Percentiles rank a stretch among this genome's conserved stretches.
phyloP scores from a whole-genome alignment of 345 rosid genomes.

The Litchi chinensis region DNA sequence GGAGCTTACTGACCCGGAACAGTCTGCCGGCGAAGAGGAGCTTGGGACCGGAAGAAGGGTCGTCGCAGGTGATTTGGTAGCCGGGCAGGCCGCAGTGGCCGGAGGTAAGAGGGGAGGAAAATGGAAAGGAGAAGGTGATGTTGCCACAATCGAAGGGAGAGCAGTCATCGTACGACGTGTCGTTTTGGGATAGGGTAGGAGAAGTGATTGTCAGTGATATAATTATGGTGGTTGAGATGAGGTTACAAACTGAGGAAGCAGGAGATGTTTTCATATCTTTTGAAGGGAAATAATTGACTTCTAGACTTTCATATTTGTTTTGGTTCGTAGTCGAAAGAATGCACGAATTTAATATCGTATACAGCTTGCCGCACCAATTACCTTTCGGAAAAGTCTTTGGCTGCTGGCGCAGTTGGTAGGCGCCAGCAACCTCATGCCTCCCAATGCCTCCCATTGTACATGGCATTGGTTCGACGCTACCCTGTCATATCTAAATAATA shows the following conservation, averaged over 20 bases:
- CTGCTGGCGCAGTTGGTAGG: no score
- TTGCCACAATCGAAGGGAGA: conserved; percentile 32
- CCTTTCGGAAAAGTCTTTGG: no score
- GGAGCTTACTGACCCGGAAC: conserved; percentile 22
- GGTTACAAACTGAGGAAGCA: neutral
- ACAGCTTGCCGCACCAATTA: no score
- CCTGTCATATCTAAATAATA: no score
- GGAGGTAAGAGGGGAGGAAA: conserved; percentile 24
- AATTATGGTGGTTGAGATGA: neutral
- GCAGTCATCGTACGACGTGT: conserved; percentile 23
- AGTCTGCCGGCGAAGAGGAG: conserved; percentile 18
- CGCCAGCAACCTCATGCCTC: no score
- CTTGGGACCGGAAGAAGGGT: conserved; percentile 13
- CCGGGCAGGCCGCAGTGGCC: conserved; percentile 41
- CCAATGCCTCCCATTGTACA: no score
- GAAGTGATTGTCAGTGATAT: neutral
- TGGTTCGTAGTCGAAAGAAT: no score
- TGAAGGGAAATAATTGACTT: neutral
- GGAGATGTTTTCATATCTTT: neutral
- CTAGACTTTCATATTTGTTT: neutral
- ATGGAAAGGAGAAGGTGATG: conserved; percentile 42
- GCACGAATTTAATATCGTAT: no score
- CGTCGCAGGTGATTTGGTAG: conserved; percentile 32
- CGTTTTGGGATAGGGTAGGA: conserved; percentile 13
- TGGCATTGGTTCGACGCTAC: no score